phyloP scores from a whole-genome alignment of 805 yeast species.

The Candida hispaniensis region DNA sequence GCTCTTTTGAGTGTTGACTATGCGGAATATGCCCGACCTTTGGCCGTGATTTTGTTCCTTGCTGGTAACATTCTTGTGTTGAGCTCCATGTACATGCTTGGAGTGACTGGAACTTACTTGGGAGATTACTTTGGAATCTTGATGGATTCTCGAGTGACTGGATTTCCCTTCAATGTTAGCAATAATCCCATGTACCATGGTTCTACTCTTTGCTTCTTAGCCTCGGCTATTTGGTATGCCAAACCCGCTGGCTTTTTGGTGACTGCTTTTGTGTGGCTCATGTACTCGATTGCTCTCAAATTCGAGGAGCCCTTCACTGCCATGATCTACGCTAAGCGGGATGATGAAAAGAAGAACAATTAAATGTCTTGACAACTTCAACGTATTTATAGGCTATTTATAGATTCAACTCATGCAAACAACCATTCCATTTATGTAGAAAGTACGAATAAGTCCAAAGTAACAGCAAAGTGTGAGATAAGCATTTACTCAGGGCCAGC shows the following conservation, averaged over 20 bases:
- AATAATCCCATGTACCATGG: slow-evolving; percentile 98
- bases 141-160: slow-evolving; percentile 80
- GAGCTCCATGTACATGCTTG: slow-evolving; percentile 82
- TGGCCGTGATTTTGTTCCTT: slow-evolving; percentile 47
- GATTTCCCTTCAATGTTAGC: slow-evolving; percentile 84
- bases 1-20: slow-evolving; percentile 33
- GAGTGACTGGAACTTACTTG: slow-evolving; percentile 90
- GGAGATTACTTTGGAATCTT: slow-evolving; percentile 97
- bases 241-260: slow-evolving; percentile 82
- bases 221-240: slow-evolving; percentile 77
- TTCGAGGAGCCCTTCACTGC: slow-evolving; percentile 98
- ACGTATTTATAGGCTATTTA: no score
- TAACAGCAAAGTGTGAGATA: no score
- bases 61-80: slow-evolving; percentile 73
- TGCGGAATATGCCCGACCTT: slow-evolving; percentile 35
- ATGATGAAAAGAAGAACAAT: no score
- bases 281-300: slow-evolving; percentile 73
- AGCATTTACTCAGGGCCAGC: slow-evolving; percentile 54
- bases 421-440: no score
- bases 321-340: slow-evolving; percentile 70
- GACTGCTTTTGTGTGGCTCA: slow-evolving; percentile 58
- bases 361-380: no score
- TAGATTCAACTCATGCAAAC: no score
- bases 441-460: no score
- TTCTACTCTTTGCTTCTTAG: slow-evolving; percentile 77